These are phyloP conservation scores for Pseudonectria foliicola DNA, from an alignment of 2,329 filamentous ascomycete genomes.

Conservation along the genomic window DNA sequence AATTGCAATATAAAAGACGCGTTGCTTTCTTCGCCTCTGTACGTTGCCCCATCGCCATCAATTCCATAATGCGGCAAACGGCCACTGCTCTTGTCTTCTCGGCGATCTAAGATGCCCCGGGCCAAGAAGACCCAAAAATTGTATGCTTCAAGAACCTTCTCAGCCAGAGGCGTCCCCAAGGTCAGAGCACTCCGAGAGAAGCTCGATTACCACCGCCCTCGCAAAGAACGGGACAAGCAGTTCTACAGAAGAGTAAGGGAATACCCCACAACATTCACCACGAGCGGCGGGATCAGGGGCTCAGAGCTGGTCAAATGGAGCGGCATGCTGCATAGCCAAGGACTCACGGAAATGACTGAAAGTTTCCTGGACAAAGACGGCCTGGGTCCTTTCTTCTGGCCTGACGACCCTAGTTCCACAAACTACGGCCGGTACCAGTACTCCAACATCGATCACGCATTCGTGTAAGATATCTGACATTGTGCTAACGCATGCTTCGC, in stretches of 20 bases:
- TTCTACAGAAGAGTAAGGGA: conserved; percentile 10
- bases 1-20: too few relatives aligned
- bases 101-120: too few relatives aligned
- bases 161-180: conserved; percentile 2
- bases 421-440: conserved; percentile 4
- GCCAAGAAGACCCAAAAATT: too few relatives aligned
- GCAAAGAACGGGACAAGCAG: conserved; percentile 5
- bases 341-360: conserved; percentile 1
- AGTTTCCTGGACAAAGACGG: conserved; percentile 4
- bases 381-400: conserved; percentile 8
- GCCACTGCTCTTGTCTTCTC: too few relatives aligned
- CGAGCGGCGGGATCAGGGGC: not conserved
- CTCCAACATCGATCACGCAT: not conserved
- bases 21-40: too few relatives aligned
- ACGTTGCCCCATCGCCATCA: too few relatives aligned
- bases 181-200: conserved; percentile 11
- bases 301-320: conserved; percentile 1
- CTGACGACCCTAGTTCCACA: not conserved
- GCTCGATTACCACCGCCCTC: conserved; percentile 11
- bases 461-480: too few relatives aligned
- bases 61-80: too few relatives aligned
- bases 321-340: not conserved
- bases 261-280: conserved; percentile 6
- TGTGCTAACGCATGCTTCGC: too few relatives aligned
- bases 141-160: too few relatives aligned